Conservation (phyloP, 176 grass and related monocot genomes). For the Carex parvula region DNA sequence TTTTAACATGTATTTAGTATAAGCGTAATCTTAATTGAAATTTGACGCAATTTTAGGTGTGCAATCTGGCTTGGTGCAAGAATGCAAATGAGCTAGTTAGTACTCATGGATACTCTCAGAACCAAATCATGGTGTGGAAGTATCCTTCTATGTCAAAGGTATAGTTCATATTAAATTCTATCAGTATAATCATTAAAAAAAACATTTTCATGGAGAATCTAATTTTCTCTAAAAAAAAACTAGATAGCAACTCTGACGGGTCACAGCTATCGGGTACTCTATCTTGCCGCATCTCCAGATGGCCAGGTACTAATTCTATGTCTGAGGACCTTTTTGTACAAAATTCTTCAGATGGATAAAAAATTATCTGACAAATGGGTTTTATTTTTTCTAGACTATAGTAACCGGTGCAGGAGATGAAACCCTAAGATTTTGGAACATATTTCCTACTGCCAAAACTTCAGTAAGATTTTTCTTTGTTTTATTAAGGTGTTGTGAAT, state of each 20-base stretch:
- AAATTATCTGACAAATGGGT: background rate
- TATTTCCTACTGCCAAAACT: conserved; percentile 80
- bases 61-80: conserved; percentile 96
- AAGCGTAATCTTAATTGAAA: conserved; percentile 4
- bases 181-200: background rate
- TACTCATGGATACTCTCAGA: conserved; percentile 96
- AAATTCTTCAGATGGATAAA: background rate
- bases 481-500: background rate
- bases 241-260: conserved; percentile 86
- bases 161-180: background rate
- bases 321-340: background rate
- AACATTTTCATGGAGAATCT: background rate
- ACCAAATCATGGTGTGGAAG: conserved; percentile 99
- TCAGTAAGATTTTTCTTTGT: conserved; percentile 37
- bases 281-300: conserved; percentile 87
- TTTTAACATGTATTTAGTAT: background rate
- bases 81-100: conserved; percentile 94
- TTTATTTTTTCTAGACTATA: conserved; percentile 59
- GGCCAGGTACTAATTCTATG: conserved; percentile 58
- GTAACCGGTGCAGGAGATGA: conserved; percentile 92
- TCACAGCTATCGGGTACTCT: conserved; percentile 86
- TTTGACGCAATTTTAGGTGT: conserved; percentile 46
- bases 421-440: conserved; percentile 94
- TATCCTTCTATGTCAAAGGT: conserved; percentile 96
- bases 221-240: background rate